Percentiles rank a stretch among this genome's conserved stretches.
These are phyloP conservation scores for Leishmania amazonensis DNA, from an alignment of 208 protist genomes.

Conservation along the genomic window DNA sequence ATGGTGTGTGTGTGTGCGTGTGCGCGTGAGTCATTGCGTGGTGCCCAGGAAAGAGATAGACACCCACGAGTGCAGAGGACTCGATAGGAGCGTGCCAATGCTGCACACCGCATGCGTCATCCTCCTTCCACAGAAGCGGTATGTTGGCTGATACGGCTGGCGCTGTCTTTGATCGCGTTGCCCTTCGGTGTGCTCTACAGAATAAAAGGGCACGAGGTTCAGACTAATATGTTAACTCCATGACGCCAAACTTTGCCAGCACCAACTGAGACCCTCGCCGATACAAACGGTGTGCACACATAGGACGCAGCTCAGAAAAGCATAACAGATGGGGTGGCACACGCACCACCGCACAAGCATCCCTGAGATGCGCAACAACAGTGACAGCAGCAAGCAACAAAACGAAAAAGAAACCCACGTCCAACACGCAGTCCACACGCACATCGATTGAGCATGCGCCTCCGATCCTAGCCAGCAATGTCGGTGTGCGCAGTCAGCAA, in stretches of 20 bases:
- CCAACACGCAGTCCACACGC: not conserved
- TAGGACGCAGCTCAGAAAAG: not conserved
- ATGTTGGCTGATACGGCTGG: not conserved
- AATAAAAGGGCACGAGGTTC: not conserved
- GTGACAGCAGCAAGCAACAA: not conserved
- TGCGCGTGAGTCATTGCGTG: not conserved
- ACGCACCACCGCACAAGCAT: not conserved
- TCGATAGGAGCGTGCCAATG: not conserved
- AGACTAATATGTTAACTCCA: not conserved
- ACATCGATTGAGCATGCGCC: not conserved
- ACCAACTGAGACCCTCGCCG: not conserved
- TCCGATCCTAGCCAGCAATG: not conserved
- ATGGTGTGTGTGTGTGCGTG: not conserved
- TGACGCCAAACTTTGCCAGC: not conserved
- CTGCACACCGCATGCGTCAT: not conserved
- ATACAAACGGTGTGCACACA: not conserved
- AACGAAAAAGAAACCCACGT: not conserved
- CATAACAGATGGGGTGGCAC: not conserved
- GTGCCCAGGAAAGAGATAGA: not conserved
- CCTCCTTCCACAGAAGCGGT: not conserved
- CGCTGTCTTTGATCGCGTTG: not conserved
- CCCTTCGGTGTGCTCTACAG: not conserved
- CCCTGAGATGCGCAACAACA: not conserved
- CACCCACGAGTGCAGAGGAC: not conserved
- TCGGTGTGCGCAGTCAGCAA: not conserved